phyloP scores from a whole-genome alignment of 2,329 filamentous ascomycete species.

The Fusarium siculi region DNA sequence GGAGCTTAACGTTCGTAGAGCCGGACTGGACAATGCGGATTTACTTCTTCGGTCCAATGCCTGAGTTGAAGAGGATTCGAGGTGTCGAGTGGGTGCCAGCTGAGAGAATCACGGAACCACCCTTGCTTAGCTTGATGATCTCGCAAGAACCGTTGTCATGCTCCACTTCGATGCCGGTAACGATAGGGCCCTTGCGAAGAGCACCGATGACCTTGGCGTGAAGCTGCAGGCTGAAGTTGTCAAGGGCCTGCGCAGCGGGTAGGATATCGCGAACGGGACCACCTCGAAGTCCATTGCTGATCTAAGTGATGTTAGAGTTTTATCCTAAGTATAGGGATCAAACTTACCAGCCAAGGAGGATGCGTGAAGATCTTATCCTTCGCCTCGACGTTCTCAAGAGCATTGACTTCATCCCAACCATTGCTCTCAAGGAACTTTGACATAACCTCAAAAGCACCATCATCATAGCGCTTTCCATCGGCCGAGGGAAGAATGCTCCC shows the following conservation, averaged over 20 bases:
- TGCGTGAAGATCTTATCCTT: conserved; percentile 75
- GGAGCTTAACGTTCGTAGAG: conserved; percentile 63
- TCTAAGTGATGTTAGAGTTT: conserved; percentile 54
- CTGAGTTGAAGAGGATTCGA: conserved; percentile 68
- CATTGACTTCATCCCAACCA: conserved; percentile 71
- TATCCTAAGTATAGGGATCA: neutral
- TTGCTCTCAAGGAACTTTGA: conserved; percentile 65
- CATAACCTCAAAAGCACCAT: conserved; percentile 72
- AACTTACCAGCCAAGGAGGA: conserved; percentile 65
- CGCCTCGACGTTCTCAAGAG: conserved; percentile 66
- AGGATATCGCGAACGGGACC: conserved; percentile 78
- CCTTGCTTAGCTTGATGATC: conserved; percentile 68
- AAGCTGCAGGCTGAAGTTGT: conserved; percentile 73
- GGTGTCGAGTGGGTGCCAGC: conserved; percentile 74
- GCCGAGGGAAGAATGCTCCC: conserved; percentile 69
- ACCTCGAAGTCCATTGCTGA: conserved; percentile 71
- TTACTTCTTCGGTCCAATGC: conserved; percentile 73
- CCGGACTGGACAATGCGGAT: conserved; percentile 56
- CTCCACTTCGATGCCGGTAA: conserved; percentile 74
- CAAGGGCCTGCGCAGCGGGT: conserved; percentile 65
- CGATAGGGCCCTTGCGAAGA: conserved; percentile 68
- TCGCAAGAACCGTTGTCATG: conserved; percentile 61
- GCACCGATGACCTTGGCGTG: conserved; percentile 73
- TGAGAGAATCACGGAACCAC: conserved; percentile 73
- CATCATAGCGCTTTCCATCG: conserved; percentile 73